Evolutionary conservation across 495 filamentous ascomycete genomes (phyloP).

Genomic region (Trichoderma orchidacearum): DNA sequence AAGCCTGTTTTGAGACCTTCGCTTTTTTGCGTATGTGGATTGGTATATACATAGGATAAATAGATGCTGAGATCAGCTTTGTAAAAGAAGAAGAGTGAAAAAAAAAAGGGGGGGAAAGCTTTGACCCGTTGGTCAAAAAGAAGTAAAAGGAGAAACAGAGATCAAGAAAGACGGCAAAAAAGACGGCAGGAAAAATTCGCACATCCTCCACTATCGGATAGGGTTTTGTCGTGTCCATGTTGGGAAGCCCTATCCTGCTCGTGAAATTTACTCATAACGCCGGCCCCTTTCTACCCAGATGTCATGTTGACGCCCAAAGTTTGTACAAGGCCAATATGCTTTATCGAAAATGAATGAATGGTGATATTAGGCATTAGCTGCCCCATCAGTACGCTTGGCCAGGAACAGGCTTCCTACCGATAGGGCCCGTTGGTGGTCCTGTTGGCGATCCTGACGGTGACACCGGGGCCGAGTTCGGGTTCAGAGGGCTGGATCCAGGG

Average conservation of each 20-base stretch:
- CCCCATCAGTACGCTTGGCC: slow-evolving; percentile 31
- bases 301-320: neutral
- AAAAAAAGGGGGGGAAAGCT: neutral
- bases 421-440: slow-evolving; percentile 18
- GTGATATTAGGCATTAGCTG: neutral
- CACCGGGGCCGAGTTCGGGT: slow-evolving; percentile 22
- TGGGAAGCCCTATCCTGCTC: neutral
- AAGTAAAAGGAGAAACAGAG: neutral
- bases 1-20: neutral
- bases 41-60: neutral
- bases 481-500: slow-evolving; percentile 49
- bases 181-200: neutral
- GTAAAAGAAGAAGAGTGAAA: neutral
- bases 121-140: neutral
- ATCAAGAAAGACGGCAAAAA: neutral
- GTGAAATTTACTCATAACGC: neutral
- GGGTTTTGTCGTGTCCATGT: neutral
- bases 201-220: neutral
- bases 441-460: slow-evolving; percentile 14
- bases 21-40: neutral
- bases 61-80: neutral
- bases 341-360: neutral
- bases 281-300: neutral
- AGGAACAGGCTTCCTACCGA: slow-evolving; percentile 31
- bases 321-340: neutral